Percentiles rank a stretch among this genome's conserved stretches.
These are phyloP conservation scores for Glycyrrhiza uralensis DNA, from an alignment of 306 rosid genomes.

Conservation along the genomic window DNA sequence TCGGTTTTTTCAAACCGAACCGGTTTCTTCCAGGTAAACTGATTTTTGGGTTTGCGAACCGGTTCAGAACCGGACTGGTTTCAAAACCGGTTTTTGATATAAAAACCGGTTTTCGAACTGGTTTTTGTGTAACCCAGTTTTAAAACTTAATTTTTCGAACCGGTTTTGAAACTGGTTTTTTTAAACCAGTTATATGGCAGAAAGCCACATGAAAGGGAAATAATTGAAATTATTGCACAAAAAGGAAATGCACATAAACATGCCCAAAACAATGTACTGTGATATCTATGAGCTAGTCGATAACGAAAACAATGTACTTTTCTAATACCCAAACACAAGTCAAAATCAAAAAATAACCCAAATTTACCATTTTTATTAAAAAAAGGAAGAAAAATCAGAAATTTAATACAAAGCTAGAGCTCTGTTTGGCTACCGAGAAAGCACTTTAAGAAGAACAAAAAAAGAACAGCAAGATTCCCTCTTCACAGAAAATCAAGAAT, in stretches of 20 bases:
- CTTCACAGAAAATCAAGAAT: not conserved
- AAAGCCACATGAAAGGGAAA: constrained; percentile 27
- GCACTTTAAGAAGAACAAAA: not conserved
- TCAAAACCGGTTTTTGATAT: no score
- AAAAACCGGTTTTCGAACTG: no score
- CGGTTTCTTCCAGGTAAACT: no score
- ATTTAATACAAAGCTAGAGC: constrained; percentile 2
- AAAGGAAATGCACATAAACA: not conserved
- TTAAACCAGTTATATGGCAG: no score
- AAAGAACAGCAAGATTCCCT: not conserved
- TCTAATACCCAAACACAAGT: not conserved
- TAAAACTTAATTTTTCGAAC: no score
- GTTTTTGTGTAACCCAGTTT: no score
- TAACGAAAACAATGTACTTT: constrained; percentile 20
- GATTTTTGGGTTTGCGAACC: no score
- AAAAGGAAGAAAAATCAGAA: not conserved
- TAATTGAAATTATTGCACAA: constrained; percentile 23
- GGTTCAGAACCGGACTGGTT: no score
- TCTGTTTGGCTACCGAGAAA: constrained; percentile 27
- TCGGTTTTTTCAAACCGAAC: no score
- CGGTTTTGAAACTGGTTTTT: no score
- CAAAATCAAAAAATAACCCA: constrained; percentile 11
- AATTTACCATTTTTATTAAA: not conserved
- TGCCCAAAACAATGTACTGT: not conserved
- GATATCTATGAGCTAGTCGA: not conserved